phyloP scores from a whole-genome alignment of 331 rosid genomes.

The Quercus lobata region DNA sequence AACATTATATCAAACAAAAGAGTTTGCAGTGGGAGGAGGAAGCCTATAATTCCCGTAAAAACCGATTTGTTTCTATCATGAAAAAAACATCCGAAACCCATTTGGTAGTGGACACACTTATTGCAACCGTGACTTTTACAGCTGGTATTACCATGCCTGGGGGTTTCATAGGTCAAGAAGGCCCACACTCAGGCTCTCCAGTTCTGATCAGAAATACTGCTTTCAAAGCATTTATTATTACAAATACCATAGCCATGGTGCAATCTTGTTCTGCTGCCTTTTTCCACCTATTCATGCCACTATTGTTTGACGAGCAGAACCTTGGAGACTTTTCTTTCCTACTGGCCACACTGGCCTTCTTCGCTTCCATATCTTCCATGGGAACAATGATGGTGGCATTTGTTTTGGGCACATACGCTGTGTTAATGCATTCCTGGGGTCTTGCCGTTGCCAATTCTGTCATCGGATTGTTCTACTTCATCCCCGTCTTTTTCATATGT shows the following conservation, averaged over 20 bases:
- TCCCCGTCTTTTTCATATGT: no score
- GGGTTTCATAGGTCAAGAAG: neutral
- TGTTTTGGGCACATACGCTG: neutral
- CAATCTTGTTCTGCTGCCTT: neutral
- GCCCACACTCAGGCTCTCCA: neutral
- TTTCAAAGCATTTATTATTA: neutral
- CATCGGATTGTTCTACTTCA: no score
- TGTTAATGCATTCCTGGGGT: neutral
- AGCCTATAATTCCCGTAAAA: no score
- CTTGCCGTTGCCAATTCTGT: no score
- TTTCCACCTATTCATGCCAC: neutral
- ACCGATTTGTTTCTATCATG: no score
- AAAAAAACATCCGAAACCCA: fast-evolving
- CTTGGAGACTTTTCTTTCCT: neutral
- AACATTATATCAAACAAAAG: no score
- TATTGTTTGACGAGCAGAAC: neutral
- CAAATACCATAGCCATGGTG: neutral
- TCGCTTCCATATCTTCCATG: neutral
- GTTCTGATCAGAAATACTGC: neutral
- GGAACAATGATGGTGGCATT: neutral
- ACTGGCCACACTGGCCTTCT: neutral
- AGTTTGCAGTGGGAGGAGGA: no score
- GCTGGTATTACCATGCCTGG: neutral
- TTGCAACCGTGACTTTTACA: neutral
- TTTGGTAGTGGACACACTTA: neutral